Evolutionary conservation across 2,329 filamentous ascomycete species (phyloP).

Genomic region (Paradendryphiella salina): DNA sequence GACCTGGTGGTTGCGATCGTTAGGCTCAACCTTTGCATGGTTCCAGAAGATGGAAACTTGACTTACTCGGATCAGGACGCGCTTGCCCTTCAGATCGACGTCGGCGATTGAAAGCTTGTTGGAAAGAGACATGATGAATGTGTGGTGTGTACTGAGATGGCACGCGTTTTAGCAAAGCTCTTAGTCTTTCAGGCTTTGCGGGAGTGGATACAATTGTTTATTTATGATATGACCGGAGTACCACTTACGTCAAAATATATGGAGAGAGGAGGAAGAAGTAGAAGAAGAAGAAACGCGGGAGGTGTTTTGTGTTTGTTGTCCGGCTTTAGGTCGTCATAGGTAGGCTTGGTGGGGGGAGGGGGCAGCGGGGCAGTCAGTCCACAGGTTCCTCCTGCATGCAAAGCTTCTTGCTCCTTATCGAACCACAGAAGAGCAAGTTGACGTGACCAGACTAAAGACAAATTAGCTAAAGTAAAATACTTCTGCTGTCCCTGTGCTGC

Average conservation of each 20-base stretch:
- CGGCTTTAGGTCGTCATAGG: conserved; percentile 28
- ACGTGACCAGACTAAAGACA: conserved; percentile 7
- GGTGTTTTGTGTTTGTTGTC: conserved; percentile 26
- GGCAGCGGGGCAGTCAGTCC: conserved; percentile 21
- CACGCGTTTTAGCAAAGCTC: conserved; percentile 3
- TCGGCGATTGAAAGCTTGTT: conserved; percentile 98
- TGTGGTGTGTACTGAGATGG: conserved; percentile 9
- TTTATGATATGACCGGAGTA: conserved; percentile 8
- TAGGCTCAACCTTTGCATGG: conserved; percentile 8
- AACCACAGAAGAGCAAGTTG: conserved; percentile 32
- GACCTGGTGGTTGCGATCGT: conserved; percentile 62
- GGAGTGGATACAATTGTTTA: conserved; percentile 1
- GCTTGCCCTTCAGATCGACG: conserved; percentile 96
- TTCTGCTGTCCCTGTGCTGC: conserved; percentile 1
- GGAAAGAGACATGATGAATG: conserved; percentile 80
- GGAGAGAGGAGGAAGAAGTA: conserved; percentile 11
- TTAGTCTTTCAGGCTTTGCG: background rate
- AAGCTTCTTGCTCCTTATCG: conserved; percentile 26
- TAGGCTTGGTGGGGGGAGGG: conserved; percentile 30
- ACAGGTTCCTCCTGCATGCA: conserved; percentile 11
- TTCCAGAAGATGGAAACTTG: conserved; percentile 20
- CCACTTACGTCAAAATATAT: conserved; percentile 26
- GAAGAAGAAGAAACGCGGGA: conserved; percentile 12
- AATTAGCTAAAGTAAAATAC: conserved; percentile 16
- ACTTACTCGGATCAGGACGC: conserved; percentile 93